Evolutionary conservation across 805 yeast genomes (phyloP), one percentile per base, ranked within the genome.

Genomic region (Hemisphaericaspora nanyangensis): DNA sequence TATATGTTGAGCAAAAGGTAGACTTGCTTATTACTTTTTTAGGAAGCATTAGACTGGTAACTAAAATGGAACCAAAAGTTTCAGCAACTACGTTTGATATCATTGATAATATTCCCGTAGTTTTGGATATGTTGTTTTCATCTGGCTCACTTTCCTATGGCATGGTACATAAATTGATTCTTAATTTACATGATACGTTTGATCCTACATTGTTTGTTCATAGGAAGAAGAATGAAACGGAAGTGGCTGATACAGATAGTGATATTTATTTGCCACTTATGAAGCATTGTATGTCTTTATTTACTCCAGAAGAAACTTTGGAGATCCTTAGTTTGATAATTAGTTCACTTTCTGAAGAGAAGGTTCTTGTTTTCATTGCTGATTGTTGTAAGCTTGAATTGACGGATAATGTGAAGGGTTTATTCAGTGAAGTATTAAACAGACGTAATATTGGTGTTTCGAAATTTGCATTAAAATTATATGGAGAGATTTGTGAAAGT

Each of bases 121-220:
- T 56, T 6, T 45, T 63, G 28, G 51, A 50, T 10, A 37, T 41
- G 6, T 46, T 64, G 28, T 55, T 61, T 31, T 40, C 42, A 28
- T 29, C 36, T 37, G 47, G 45, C 30, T 24, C 36, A 0, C 27
- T 52, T 7, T 34, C 59, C 0, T 56, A 45, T 37, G 58, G 54
- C 3, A 34, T 37, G n/a, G 40, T 57, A 1, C 49, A 53, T 37
- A 55, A 52, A 29, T 39, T 63, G 6, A 31, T 63, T 3, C 45
- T 55, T n/a, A 51, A 47, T 25, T 49, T 65, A 31, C 57, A 54
- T 24, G 69, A 63, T 25, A 55, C 68, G 0, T 65, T 65, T 46
- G 62, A 58, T 17, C 56, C 65, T 2, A 31, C 51, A 3, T 38
- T 44, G 22, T 48, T 60, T 33, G 44, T 60, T 2, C 36, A 39